Percentiles rank a stretch among this genome's conserved stretches.
phyloP scores from a whole-genome alignment of 495 filamentous ascomycete genomes.

The Apiosordaria backusii region DNA sequence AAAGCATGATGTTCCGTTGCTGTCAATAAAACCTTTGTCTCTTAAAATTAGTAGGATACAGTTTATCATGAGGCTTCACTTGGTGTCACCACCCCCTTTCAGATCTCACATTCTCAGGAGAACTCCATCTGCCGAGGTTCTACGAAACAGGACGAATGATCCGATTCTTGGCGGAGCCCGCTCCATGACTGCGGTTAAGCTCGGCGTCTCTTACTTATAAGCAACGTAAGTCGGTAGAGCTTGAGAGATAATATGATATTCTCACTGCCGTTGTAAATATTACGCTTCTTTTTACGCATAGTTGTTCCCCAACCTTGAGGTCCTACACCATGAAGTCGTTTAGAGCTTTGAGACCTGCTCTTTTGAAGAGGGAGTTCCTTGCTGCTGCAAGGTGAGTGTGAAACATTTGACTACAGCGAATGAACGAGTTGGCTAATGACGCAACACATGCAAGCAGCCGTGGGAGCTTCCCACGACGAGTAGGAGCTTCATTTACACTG shows the following conservation, averaged over 20 bases:
- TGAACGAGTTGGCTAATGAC: background rate
- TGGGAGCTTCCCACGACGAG: too few species aligned
- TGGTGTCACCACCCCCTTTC: background rate
- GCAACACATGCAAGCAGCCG: background rate
- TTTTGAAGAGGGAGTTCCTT: background rate
- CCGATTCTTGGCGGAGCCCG: background rate
- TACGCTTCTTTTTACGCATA: background rate
- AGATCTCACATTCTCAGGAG: background rate
- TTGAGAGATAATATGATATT: background rate
- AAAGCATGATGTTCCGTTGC: background rate
- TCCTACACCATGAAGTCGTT: constrained; percentile 4
- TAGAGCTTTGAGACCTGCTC: background rate
- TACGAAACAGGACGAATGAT: background rate
- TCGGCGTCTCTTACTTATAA: background rate
- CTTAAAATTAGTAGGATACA: background rate
- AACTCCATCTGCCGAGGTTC: background rate
- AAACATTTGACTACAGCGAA: too few species aligned
- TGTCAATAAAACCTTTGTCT: background rate
- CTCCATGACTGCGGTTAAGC: constrained; percentile 1
- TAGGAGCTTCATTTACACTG: background rate
- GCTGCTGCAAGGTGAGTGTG: constrained; percentile 15
- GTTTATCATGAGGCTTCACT: background rate
- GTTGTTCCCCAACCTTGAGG: background rate
- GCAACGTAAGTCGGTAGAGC: background rate
- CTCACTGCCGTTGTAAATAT: background rate